Evolutionary conservation across 768 basidiomycete genomes (phyloP).

Genomic region (Termitomyces sp.): DNA sequence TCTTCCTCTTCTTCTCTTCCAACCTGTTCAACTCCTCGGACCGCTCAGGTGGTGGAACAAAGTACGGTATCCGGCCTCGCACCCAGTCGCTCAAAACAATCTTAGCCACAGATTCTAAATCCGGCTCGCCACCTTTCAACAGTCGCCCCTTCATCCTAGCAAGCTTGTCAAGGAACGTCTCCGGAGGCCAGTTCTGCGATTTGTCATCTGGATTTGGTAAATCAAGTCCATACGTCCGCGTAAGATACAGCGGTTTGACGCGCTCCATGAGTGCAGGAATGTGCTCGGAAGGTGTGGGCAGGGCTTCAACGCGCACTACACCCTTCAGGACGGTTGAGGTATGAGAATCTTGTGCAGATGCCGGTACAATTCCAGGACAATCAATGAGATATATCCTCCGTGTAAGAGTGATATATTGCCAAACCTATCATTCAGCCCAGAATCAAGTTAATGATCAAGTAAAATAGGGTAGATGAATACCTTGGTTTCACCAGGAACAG

Average conservation of each 20-base stretch:
- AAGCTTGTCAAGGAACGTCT: slow-evolving; percentile 76
- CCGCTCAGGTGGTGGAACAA: slow-evolving; percentile 86
- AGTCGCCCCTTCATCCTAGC: slow-evolving; percentile 90
- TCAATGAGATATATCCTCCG: slow-evolving; percentile 97
- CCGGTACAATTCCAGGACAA: slow-evolving; percentile 96
- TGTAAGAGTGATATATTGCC: slow-evolving; percentile 99
- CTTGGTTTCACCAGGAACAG: slow-evolving; percentile 97
- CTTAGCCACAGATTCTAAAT: slow-evolving; percentile 87
- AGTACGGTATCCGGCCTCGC: slow-evolving; percentile 94
- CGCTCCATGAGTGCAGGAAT: slow-evolving; percentile 83
- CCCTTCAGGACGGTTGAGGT: slow-evolving; percentile 94
- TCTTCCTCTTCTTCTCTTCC: slow-evolving; percentile 51
- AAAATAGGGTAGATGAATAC: slow-evolving; percentile 21
- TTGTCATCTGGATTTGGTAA: slow-evolving; percentile 53
- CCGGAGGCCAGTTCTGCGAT: slow-evolving; percentile 56
- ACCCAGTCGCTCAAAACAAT: slow-evolving; percentile 97
- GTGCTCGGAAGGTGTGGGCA: slow-evolving; percentile 89
- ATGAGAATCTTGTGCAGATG: slow-evolving; percentile 86
- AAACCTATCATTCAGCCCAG: slow-evolving; percentile 45
- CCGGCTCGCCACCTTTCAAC: slow-evolving; percentile 92
- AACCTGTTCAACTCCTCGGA: slow-evolving; percentile 61
- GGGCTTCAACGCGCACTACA: slow-evolving; percentile 91
- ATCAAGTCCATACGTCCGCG: slow-evolving; percentile 73
- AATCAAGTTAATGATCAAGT: slow-evolving; percentile 9
- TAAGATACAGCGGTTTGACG: slow-evolving; percentile 90